Base-by-base conservation (phyloP, 441 rosid species). In the Sinapis alba region DNA sequence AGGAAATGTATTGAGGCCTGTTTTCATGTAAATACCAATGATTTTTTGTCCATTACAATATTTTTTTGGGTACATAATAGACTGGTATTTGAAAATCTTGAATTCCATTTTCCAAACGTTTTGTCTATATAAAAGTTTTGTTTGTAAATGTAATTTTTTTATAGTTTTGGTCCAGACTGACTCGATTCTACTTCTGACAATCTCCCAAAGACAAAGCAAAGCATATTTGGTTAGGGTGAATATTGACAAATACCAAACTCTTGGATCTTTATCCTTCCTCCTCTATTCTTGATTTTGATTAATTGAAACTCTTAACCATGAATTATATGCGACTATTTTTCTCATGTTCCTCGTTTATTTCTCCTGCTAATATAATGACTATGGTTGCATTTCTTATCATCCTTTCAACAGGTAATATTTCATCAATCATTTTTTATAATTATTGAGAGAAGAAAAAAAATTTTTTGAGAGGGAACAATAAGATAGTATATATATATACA, bases 171-270 rank as follows among this genome's bases (percentile, higher is more conserved):
- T 47, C 54, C 21, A 7, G 20, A 7, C 56, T 50, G 56, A 16
- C 10, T 50, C 20, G 21, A 50, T 50, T 50, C 56, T 50, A 16
- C 56, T 50, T 7, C 56, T 50, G 56, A 50, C 56, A 7, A 18
- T 16, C 56, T 50, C 86, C 84, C 51, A 66, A 59, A 63, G 68
- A 18, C 80, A 83, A 91, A 89, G 94, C 64, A 90, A 91, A 74
- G 94, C 76, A 91, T 85, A 87, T 75, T 70, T 16, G 2, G 56
- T 50, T 34, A 11, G 63, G 63, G 13, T 47, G 56, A 45, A 36
- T 15, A 15, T 53, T 23, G 24, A 63, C 58, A 38, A 54, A 32
- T 51, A 59, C 38, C 27, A 34, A 50, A 51, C 38, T 53, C 27
- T 24, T 63, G 2, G 20, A n/a, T 26, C 3, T 47, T 38, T 15